Evolutionary conservation across 108 stramenopile genomes (phyloP), one percentile per base, ranked within the genome.

Genomic region (Cylindrotheca closterium): DNA sequence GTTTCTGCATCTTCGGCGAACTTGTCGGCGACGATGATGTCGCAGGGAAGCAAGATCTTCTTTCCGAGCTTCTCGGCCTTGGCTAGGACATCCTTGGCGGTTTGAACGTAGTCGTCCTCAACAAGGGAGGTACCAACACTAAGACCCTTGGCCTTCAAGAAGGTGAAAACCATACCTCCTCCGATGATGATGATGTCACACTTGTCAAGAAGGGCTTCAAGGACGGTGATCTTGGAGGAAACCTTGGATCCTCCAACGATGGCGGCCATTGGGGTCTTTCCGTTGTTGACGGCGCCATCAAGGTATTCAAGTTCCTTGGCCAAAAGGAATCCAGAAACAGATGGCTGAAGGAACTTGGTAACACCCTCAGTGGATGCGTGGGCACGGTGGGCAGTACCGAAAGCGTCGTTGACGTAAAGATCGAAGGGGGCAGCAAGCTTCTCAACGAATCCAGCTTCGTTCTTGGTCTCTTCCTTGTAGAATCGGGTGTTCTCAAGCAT

Each of bases 211-310:
- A 99, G 95, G 65, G 95, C 92, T 75, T 98, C 89, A 63, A 99
- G 93, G 80, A 99, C 98, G 64, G 96, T 89, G 79, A 99, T 97
- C 95, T 99, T 99, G 84, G 96, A 88, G 57, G 97, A 97, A 45
- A 99, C 98, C 95, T 99, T 99, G 79, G 98, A 97, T 81, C 99
- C 99, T 63, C 99, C 99, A 55, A 99, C 96, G 70, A 99, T 96
- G 71, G 98, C 98, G 49, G 98, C 96, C 89, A 99, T 97, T 42
- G 99, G 99, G 78, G 91, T 96, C 79, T 92, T 78, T 69, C 98
- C 98, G 70, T 88, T 92, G 65, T 75, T 51, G 60, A 99, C 93
- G 65, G 98, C 98, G 60, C 94, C 93, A 66, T 92, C 92, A 70
- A 99, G 94, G 91, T 98, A 99, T 73, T 98, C 96, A 34, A 99